phyloP scores from a whole-genome alignment of 2,329 filamentous ascomycete species.

The Aspergillus bombycis region DNA sequence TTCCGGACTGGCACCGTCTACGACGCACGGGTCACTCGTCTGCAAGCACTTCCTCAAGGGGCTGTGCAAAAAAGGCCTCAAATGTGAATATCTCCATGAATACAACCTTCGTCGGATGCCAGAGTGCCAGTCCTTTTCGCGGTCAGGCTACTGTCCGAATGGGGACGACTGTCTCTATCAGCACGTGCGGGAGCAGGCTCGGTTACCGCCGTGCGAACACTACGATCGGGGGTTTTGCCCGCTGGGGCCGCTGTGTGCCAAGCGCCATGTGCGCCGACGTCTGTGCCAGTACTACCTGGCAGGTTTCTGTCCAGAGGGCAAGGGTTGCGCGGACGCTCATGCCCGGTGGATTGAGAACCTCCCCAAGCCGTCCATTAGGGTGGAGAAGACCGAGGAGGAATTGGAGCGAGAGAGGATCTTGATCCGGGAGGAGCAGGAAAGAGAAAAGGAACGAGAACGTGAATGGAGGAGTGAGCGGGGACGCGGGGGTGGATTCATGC shows the following conservation, averaged over 20 bases:
- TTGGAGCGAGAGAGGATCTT: constrained; percentile 60
- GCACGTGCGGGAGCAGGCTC: constrained; percentile 81
- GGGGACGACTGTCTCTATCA: constrained; percentile 95
- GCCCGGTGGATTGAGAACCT: constrained; percentile 74
- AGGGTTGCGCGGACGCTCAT: constrained; percentile 76
- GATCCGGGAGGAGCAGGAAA: constrained; percentile 63
- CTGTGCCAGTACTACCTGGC: constrained; percentile 86
- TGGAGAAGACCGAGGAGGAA: constrained; percentile 75
- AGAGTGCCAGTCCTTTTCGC: constrained; percentile 94
- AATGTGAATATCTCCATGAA: constrained; percentile 97
- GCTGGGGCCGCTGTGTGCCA: constrained; percentile 81
- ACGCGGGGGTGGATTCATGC: constrained; percentile 50
- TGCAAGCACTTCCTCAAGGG: constrained; percentile 99
- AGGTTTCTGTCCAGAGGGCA: constrained; percentile 89
- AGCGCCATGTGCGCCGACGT: constrained; percentile 82
- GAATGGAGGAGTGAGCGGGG: constrained; percentile 58
- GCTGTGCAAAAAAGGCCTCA: constrained; percentile 95
- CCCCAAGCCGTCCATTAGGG: constrained; percentile 59
- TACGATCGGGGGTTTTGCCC: constrained; percentile 96
- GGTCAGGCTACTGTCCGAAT: constrained; percentile 93
- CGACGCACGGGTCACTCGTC: constrained; percentile 65
- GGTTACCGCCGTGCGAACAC: constrained; percentile 80
- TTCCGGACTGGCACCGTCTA: constrained; percentile 44
- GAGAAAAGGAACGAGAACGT: constrained; percentile 57
- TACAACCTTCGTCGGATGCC: constrained; percentile 99